Evolutionary conservation across 208 protist species (phyloP).

Genomic region (Leishmania tarentolae): DNA sequence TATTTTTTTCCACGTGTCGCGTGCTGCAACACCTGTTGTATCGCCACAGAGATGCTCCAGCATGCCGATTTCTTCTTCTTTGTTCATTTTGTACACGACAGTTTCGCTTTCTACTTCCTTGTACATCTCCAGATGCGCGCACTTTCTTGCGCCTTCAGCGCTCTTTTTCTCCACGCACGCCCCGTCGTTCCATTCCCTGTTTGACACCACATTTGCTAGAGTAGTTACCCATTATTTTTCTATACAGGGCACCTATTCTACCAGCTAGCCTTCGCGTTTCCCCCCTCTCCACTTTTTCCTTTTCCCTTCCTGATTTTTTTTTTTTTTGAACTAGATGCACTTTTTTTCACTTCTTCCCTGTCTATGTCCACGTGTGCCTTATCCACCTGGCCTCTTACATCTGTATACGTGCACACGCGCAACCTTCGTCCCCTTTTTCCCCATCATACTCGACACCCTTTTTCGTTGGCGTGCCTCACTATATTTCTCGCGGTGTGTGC

Average conservation of each 20-base stretch:
- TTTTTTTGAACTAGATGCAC: background rate
- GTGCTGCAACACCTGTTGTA: background rate
- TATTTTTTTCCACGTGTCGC: background rate
- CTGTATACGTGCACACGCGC: background rate
- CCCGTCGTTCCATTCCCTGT: background rate
- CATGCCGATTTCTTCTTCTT: background rate
- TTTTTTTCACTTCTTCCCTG: background rate
- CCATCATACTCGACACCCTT: background rate
- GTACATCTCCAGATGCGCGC: constrained; percentile 3
- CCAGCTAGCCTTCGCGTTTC: background rate
- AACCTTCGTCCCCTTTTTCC: background rate
- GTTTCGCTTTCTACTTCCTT: constrained; percentile 13
- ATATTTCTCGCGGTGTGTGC: background rate
- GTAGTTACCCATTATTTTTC: constrained; percentile 3
- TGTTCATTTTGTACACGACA: background rate
- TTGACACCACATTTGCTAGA: constrained; percentile 3
- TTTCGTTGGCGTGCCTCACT: background rate
- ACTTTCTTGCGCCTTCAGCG: background rate
- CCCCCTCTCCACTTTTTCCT: background rate
- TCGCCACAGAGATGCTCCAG: background rate
- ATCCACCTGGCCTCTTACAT: background rate
- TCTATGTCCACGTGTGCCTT: background rate
- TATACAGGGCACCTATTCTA: background rate
- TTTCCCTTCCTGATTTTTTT: background rate
- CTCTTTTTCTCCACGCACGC: background rate